These are phyloP conservation scores for Agrostemma githago DNA, from an alignment of 148 eudicot species.

Conservation along the genomic window DNA sequence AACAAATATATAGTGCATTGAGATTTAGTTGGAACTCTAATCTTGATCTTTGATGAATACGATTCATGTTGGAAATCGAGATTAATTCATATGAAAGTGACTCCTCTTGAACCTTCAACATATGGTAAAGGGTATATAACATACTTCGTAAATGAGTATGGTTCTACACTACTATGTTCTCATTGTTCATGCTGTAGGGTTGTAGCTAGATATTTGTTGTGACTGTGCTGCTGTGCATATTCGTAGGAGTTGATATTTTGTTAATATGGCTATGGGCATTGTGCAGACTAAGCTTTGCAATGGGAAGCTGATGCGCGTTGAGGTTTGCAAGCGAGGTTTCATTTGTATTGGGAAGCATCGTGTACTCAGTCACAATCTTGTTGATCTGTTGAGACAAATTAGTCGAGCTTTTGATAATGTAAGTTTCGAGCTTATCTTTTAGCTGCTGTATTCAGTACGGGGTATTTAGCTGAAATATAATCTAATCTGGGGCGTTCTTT, in stretches of 20 bases:
- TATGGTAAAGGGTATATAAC: background rate
- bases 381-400: conserved; percentile 83
- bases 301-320: conserved; percentile 74
- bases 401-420: conserved; percentile 97
- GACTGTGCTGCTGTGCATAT: background rate
- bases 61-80: background rate
- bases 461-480: too few relatives aligned
- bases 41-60: background rate
- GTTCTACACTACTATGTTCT: background rate
- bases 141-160: too few relatives aligned
- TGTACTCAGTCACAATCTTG: conserved; percentile 80
- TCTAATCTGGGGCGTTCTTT: too few relatives aligned
- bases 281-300: conserved; percentile 89
- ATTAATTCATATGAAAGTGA: background rate
- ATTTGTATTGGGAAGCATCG: conserved; percentile 77
- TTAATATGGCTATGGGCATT: conserved; percentile 8
- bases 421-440: conserved; percentile 24
- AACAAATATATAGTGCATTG: background rate
- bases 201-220: background rate
- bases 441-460: background rate
- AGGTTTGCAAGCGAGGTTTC: conserved; percentile 87
- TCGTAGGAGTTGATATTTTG: conserved; percentile 5
- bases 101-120: background rate
- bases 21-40: background rate
- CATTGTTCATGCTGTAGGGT: background rate